Evolutionary conservation across 306 rosid species (phyloP).

Genomic region (Cucurbita argyrosperma): DNA sequence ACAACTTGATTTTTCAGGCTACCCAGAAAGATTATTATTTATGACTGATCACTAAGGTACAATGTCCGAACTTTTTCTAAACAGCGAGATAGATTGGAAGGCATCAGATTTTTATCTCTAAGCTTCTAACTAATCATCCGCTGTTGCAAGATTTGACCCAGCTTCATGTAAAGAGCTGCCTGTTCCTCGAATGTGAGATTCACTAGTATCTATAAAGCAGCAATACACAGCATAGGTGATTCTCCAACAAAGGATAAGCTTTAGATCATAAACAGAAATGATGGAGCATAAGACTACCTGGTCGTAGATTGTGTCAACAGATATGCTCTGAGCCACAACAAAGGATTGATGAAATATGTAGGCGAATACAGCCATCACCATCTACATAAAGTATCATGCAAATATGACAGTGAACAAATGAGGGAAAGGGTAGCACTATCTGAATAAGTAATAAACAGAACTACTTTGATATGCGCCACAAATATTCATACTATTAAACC

Average conservation of each 20-base stretch:
- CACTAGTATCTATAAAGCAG: conserved; percentile 46
- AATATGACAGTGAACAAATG: neutral
- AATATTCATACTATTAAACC: neutral
- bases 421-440: neutral
- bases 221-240: neutral
- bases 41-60: neutral
- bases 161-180: conserved; percentile 50
- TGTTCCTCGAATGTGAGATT: conserved; percentile 78
- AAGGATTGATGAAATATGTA: conserved; percentile 95
- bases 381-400: conserved; percentile 31
- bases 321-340: conserved; percentile 49
- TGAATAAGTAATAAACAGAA: neutral
- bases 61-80: neutral
- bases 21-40: neutral
- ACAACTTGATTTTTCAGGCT: neutral
- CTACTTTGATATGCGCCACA: neutral
- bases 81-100: neutral
- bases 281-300: conserved; percentile 29
- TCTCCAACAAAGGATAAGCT: neutral
- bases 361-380: conserved; percentile 98
- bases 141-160: conserved; percentile 61
- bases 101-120: neutral
- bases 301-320: conserved; percentile 69
- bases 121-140: conserved; percentile 19
- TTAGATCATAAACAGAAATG: neutral